Percentiles rank a stretch among this genome's conserved stretches.
Conservation (phyloP, 441 rosid species). For the Aquilaria agallochum region DNA sequence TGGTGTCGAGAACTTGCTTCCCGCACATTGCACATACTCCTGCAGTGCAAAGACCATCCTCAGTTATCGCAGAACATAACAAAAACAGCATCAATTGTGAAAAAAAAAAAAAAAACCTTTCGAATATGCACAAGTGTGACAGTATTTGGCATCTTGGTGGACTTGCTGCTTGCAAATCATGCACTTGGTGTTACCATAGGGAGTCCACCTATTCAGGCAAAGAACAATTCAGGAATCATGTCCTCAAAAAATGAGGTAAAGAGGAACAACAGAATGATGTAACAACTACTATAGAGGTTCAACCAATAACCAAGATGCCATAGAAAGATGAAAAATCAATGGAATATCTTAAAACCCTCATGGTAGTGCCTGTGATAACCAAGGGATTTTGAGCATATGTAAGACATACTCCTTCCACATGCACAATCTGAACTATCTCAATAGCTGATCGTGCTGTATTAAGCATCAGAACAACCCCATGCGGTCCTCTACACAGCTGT, state of each 20-base stretch:
- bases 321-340: not conserved
- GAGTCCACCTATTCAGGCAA: conserved; percentile 62
- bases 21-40: conserved; percentile 98
- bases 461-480: no score
- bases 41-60: conserved; percentile 21
- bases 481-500: no score
- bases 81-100: not conserved
- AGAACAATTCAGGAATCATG: conserved; percentile 2
- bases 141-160: conserved; percentile 91
- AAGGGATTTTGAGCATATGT: no score
- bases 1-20: conserved; percentile 94
- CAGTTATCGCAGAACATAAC: not conserved
- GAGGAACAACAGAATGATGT: not conserved
- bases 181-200: conserved; percentile 88
- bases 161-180: conserved; percentile 95
- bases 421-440: no score
- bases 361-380: no score
- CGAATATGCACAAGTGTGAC: conserved; percentile 93
- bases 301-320: not conserved
- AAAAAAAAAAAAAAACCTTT: conserved; percentile 44
- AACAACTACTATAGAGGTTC: not conserved
- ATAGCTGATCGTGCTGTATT: no score
- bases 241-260: not conserved
- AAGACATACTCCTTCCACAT: no score
- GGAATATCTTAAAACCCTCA: no score